Evolutionary conservation across 2,329 filamentous ascomycete species (phyloP), one percentile per base, ranked within the genome.

Genomic region (Hysterium pulicare): DNA sequence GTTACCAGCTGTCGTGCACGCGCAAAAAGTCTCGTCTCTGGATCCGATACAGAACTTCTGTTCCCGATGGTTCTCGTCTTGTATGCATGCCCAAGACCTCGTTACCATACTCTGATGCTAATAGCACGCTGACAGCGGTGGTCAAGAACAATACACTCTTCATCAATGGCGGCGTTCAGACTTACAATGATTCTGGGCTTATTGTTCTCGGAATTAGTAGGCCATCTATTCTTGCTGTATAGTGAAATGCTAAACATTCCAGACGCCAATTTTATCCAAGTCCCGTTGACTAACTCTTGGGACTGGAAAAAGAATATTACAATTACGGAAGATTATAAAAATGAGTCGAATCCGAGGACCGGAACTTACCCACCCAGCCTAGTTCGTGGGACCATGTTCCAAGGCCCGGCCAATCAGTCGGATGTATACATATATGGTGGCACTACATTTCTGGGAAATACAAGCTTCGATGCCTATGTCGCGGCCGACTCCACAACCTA

Each of bases 161-260:
- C 41, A 57, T 57, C 39, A 53, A 57, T 35, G 50, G 51, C 40
- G 54, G 56, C 4, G 23, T 59, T 10, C 46, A 59, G 33, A 57
- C 51, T 32, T 59, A 47, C 39, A 46, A 50, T 35, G 44, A 31
- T 15, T 43, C 46, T n/a, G 28, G 28, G 26, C 16, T 31, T 20
- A 20, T 15, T 16, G 45, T 46, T 36, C 36, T 51, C 26, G 49
- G 51, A 16, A 48, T 47, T 15, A 54, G 44, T 49, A 19, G 16
- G 44, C 49, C 21, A 33, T 30, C 38, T 24, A 19, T 21, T 11
- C 8, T 6, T 13, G 17, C 16, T n/a, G 28, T 23, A 26, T 8
- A 44, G 39, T 33, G 21, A 17, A 37, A n/a, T 13, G 11, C 33
- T 38, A 39, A 38, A 9, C 5, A 34, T 8, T 7, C 15, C 44